Conservation (phyloP, 768 basidiomycete species). For the Boletus vinaceobasis region DNA sequence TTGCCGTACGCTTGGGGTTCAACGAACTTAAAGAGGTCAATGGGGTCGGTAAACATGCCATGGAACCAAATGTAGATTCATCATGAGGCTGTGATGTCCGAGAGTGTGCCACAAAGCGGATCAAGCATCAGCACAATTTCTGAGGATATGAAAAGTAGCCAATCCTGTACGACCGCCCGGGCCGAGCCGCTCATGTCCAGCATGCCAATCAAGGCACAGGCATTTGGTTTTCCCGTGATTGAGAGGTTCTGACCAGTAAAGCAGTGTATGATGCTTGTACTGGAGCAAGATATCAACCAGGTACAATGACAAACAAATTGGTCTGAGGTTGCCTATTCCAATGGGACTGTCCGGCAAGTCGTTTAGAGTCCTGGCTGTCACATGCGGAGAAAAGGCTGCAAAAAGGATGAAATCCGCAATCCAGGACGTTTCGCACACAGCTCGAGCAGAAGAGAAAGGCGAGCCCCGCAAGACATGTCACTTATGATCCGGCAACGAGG, state of each 20-base stretch:
- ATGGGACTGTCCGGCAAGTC: conserved; percentile 5
- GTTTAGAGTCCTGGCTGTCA: conserved; percentile 12
- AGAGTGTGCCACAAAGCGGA: conserved; percentile 30
- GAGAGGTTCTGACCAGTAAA: conserved; percentile 2
- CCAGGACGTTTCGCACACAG: conserved; percentile 5
- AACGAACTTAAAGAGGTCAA: not conserved
- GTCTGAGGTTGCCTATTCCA: conserved; percentile 15
- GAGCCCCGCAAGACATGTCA: not conserved
- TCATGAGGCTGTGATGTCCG: conserved; percentile 27
- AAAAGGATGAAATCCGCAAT: conserved; percentile 8
- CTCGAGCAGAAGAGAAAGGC: not conserved
- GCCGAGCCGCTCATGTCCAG: not conserved
- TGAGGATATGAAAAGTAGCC: conserved; percentile 15
- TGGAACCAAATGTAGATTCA: conserved; percentile 2
- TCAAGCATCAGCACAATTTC: conserved; percentile 20
- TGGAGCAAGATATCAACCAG: conserved; percentile 21
- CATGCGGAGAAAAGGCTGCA: conserved; percentile 12
- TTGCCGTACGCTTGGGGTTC: not conserved
- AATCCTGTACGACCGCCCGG: not conserved
- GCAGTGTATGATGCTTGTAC: conserved; percentile 6
- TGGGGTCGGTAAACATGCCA: not conserved
- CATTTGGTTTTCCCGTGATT: not conserved
- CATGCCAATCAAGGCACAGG: not conserved
- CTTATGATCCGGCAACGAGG: not conserved
- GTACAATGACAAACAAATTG: conserved; percentile 16